phyloP scores from a whole-genome alignment of 352 stramenopile genomes.

The Globisporangium cystogenes region DNA sequence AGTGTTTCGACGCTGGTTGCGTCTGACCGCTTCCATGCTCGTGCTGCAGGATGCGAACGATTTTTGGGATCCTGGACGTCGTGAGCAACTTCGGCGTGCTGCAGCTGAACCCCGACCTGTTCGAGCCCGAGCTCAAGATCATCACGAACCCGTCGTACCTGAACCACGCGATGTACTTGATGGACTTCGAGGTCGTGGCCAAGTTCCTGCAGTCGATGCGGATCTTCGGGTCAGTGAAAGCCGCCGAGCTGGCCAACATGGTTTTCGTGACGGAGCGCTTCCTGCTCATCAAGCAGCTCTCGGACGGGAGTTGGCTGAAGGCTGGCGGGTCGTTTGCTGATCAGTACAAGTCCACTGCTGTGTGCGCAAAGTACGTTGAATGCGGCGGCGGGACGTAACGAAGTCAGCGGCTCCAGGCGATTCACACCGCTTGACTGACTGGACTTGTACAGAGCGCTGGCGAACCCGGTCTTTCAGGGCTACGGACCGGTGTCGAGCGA shows the following conservation, averaged over 20 bases:
- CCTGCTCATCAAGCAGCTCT: constrained; percentile 57
- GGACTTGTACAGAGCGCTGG: constrained; percentile 33
- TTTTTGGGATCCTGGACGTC: constrained; percentile 75
- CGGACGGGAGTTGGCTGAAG: constrained; percentile 75
- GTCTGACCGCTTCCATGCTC: neutral
- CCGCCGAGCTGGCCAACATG: constrained; percentile 28
- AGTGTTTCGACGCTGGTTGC: no score
- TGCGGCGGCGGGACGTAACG: neutral
- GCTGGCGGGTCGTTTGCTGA: constrained; percentile 40
- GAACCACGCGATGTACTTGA: constrained; percentile 63
- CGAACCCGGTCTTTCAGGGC: constrained; percentile 45
- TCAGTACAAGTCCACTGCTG: constrained; percentile 78
- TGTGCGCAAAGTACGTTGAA: constrained; percentile 67
- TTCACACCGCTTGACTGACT: neutral
- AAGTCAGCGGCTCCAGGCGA: neutral
- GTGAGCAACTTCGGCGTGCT: constrained; percentile 75
- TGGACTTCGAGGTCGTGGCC: constrained; percentile 70
- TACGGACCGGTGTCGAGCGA: constrained; percentile 52
- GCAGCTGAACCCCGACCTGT: constrained; percentile 58
- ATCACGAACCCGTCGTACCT: constrained; percentile 70
- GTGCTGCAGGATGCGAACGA: constrained; percentile 54
- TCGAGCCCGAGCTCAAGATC: constrained; percentile 65
- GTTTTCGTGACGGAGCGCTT: constrained; percentile 62
- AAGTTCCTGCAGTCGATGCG: constrained; percentile 77
- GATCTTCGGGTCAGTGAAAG: constrained; percentile 48